Base-by-base conservation (phyloP, 139 green algal genomes). In the Pleodorina starrii region DNA sequence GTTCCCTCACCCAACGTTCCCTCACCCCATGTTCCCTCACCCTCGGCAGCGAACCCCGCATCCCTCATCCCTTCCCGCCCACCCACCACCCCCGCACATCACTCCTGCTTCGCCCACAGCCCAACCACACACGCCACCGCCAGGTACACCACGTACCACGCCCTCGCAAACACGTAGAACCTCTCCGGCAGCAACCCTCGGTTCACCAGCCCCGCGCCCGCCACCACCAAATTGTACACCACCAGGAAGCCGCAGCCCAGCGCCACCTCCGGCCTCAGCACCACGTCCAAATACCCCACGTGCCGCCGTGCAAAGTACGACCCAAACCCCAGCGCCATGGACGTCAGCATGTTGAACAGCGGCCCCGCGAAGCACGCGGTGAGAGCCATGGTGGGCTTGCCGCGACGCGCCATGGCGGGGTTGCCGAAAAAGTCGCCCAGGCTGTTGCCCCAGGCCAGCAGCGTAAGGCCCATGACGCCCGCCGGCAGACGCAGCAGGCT, bases 281-380 rank as follows among this genome's bases (percentile, higher is more conserved):
- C 10, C 35, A 96, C 93, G 9, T 72, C 19, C 9, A 92, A 69
- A 14, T 46, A n/a, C 23, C 14, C 4, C 0, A 77, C 48, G 42
- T 69, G 73, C 23, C 27, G 57, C 42, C 84, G 84, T 10, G 90
- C 89, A 60, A 97, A 93, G 71, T 91, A 92, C 32, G 57, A 77
- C 32, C 91, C 75, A 63, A 97, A 96, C 6, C 95, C 95, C 10
- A 95, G 42, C 6, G 90, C 93, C 71, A 97, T 42, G 0, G 90
- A 95, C n/a, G 97, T 79, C 21, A 99, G 91, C 88, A 99, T 95
- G 91, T 98, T 99, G 93, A 98, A 98, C 35, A 99, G 86, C 5
- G 97, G 97, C 17, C 95, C 96, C 29, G 96, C 97, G 87, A 97
- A 99, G 92, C 97, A 99, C 3, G 97, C 97, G 4, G 97, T 98